Evolutionary conservation across 2,329 filamentous ascomycete species (phyloP), one percentile per base, ranked within the genome.

Genomic region (Beauveria sp.): DNA sequence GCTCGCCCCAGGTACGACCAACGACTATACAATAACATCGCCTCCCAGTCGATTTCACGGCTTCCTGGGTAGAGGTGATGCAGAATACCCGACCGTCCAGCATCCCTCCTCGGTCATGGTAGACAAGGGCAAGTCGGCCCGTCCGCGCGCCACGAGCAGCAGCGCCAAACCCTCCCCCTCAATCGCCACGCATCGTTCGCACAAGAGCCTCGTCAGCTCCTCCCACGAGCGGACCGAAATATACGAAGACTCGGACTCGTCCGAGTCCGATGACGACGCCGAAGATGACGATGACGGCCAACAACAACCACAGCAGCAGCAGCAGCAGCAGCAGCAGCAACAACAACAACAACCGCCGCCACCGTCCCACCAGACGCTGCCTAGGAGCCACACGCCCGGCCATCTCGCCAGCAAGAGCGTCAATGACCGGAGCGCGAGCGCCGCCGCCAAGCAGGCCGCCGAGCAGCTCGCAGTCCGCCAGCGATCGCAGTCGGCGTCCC

Each of bases 331-430:
- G 63, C n/a, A 51, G 57, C 70, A 73, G 40, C 69, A 68, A n/a
- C 68, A 70, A 20, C 28, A 49, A 72, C 26, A 24, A 76, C 34
- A 68, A 69, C 60, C 71, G 56, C 71, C 66, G 16, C 66, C 66
- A 65, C 30, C 63, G 64, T 9, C 47, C 45, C 30, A 58, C 10
- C 24, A 28, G 61, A 69, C 78, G 53, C 69, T 82, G 50, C 75
- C 78, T 30, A 79, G 84, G 66, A 86, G 80, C 68, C 84, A 87
- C 70, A 87, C 84, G 1, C 84, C 84, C 1, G 83, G 84, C 62
- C 83, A 86, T 67, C 77, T 86, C 46, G 74, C 85, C 14, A 79
- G 81, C 65, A 86, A 82, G 74, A 84, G 81, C 72, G 79, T 67
- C 57, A 69, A 81, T 63, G 77, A 79, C 60, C 75, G 75, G 63